These are phyloP conservation scores for Mycosphaerella sp. DNA, from an alignment of 2,329 filamentous ascomycete species.

Conservation along the genomic window DNA sequence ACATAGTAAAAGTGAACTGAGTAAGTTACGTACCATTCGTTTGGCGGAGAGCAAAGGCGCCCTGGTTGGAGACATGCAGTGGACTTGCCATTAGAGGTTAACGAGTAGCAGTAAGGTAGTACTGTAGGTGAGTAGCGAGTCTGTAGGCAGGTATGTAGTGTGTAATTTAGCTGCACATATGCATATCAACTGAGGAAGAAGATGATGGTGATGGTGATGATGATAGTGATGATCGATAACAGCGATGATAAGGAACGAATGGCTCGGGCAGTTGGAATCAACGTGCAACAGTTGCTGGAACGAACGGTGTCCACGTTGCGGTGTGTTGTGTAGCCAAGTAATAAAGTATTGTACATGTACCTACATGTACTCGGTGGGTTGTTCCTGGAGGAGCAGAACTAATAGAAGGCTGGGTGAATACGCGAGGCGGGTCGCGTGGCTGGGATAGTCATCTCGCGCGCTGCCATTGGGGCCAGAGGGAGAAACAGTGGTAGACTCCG, in stretches of 20 bases:
- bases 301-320: not conserved
- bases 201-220: not conserved
- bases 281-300: conserved; percentile 4
- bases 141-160: not conserved
- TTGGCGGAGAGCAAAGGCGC: conserved; percentile 16
- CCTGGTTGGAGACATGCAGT: conserved; percentile 6
- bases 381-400: not conserved
- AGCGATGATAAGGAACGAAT: conserved; percentile 8
- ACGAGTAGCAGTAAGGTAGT: not conserved
- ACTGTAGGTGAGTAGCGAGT: not conserved
- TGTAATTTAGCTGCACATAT: not conserved
- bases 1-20: no score
- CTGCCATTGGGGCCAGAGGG: not conserved
- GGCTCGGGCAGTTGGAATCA: conserved; percentile 3
- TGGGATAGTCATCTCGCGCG: not conserved
- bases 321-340: not conserved
- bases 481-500: not conserved
- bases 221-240: not conserved
- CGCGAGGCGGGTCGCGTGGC: conserved; percentile 2
- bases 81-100: conserved; percentile 11
- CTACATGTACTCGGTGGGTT: not conserved
- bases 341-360: not conserved
- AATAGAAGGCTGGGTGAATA: conserved; percentile 1
- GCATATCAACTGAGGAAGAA: no score
- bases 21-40: conserved; percentile 20